Conservation (phyloP, 768 basidiomycete species). For the Lactarius indigo region DNA sequence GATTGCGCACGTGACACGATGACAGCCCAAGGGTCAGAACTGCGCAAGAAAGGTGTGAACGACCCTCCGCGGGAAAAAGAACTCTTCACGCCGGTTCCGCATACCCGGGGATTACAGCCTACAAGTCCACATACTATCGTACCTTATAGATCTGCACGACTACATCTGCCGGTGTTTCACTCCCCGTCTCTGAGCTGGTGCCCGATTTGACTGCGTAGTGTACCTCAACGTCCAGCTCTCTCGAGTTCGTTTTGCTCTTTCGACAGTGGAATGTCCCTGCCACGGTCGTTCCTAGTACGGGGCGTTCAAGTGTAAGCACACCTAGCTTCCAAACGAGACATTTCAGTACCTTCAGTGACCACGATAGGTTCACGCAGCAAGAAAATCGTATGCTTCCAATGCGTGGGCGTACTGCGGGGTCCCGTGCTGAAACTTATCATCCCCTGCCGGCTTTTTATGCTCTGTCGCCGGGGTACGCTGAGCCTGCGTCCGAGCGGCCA, state of each 20-base stretch:
- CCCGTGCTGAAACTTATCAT: slow-evolving; percentile 87
- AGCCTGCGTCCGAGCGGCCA: slow-evolving; percentile 75
- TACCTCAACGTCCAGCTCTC: slow-evolving; percentile 90
- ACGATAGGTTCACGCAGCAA: slow-evolving; percentile 73
- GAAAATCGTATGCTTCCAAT: slow-evolving; percentile 97
- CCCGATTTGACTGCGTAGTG: slow-evolving; percentile 58
- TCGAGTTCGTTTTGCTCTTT: slow-evolving; percentile 75
- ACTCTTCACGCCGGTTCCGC: background rate
- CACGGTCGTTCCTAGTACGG: slow-evolving; percentile 59
- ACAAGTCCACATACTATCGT: slow-evolving; percentile 39
- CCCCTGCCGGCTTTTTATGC: slow-evolving; percentile 43
- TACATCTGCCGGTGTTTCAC: slow-evolving; percentile 37
- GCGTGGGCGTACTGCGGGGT: slow-evolving; percentile 80
- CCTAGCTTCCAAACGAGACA: slow-evolving; percentile 6
- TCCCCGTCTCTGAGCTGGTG: slow-evolving; percentile 24
- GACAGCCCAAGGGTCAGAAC: background rate
- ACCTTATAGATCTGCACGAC: slow-evolving; percentile 79
- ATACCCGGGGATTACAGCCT: background rate
- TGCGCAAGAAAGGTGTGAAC: background rate
- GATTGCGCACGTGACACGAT: background rate
- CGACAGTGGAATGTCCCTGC: slow-evolving; percentile 77
- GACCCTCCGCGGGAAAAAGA: background rate
- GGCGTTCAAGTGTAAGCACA: background rate
- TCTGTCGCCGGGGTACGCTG: slow-evolving; percentile 51
- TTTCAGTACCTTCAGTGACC: slow-evolving; percentile 63